Conservation (phyloP, 2,329 filamentous ascomycete species). For the Claviceps maximensis region DNA sequence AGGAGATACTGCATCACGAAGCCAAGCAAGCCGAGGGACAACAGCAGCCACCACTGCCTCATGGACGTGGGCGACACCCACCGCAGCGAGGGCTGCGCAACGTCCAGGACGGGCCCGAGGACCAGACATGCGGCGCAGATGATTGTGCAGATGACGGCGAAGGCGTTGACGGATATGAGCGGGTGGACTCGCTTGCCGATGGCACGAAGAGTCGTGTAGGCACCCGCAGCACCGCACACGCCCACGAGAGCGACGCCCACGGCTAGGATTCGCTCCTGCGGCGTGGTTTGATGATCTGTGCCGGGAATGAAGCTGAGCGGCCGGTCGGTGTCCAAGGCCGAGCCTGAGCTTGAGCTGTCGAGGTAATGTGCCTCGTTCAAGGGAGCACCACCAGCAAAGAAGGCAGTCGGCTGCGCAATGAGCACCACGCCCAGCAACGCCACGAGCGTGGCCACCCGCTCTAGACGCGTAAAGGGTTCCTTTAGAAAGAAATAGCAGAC, state of each 20-base stretch:
- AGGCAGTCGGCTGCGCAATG: constrained; percentile 58
- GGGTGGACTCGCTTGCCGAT: constrained; percentile 72
- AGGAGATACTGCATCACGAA: constrained; percentile 81
- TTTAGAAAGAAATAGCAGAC: constrained; percentile 61
- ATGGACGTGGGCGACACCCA: constrained; percentile 27
- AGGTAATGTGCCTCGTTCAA: constrained; percentile 7
- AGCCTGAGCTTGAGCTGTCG: neutral
- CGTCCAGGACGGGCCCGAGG: constrained; percentile 29
- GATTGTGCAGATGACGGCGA: constrained; percentile 55
- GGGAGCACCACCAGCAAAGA: constrained; percentile 27
- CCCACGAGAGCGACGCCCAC: constrained; percentile 62
- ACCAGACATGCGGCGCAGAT: constrained; percentile 51
- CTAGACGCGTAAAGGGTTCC: constrained; percentile 65
- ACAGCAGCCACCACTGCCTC: constrained; percentile 52
- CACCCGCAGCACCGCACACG: constrained; percentile 60
- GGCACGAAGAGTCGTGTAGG: constrained; percentile 62
- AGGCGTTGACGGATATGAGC: constrained; percentile 78
- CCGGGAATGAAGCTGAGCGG: constrained; percentile 12
- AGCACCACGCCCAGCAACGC: constrained; percentile 70
- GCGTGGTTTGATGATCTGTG: constrained; percentile 30
- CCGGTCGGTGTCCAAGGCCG: neutral
- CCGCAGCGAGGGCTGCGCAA: constrained; percentile 32
- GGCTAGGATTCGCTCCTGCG: constrained; percentile 54
- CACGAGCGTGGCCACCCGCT: constrained; percentile 62
- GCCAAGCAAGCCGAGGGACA: constrained; percentile 58